A percentile compares a stretch with the other conserved stretches of the same genome.
phyloP scores from a whole-genome alignment of 257 asterid genomes.

The Forsythia suspensa region DNA sequence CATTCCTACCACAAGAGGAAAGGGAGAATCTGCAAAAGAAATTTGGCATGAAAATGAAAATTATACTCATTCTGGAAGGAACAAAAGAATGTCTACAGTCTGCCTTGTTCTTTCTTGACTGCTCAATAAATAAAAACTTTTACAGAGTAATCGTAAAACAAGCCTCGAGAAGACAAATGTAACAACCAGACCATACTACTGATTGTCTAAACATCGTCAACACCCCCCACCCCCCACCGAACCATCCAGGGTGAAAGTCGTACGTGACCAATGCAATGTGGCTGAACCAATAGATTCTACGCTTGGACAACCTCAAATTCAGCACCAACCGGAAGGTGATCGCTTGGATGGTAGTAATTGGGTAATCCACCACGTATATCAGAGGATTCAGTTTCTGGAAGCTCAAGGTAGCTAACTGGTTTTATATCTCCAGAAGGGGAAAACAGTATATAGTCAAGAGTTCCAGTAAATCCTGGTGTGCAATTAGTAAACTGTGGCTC shows the following conservation, averaged over 20 bases:
- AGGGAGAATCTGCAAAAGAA: background rate
- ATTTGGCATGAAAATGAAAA: background rate
- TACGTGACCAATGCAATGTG: background rate
- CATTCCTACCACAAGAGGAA: background rate
- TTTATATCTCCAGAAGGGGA: conserved; percentile 53
- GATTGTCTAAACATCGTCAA: background rate
- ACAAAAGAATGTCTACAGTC: background rate
- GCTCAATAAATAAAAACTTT: background rate
- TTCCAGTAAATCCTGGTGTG: conserved; percentile 90
- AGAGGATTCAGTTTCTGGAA: conserved; percentile 60
- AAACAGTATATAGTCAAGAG: conserved; percentile 80
- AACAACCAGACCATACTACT: background rate
- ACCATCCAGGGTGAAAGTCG: background rate
- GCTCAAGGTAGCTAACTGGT: conserved; percentile 75
- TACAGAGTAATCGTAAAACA: background rate
- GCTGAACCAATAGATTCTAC: background rate
- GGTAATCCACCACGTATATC: conserved; percentile 84
- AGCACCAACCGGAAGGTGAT: conserved; percentile 92
- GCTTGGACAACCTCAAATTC: conserved; percentile 65
- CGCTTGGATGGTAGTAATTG: conserved; percentile 86
- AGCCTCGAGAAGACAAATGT: background rate
- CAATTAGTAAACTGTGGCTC: conserved; percentile 91
- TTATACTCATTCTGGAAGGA: background rate
- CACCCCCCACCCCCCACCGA: background rate
- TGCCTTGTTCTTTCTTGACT: background rate